A percentile compares a stretch with the other conserved stretches of the same genome.
Conservation (phyloP, 805 yeast species). For the Scheffersomyces spartinae region DNA sequence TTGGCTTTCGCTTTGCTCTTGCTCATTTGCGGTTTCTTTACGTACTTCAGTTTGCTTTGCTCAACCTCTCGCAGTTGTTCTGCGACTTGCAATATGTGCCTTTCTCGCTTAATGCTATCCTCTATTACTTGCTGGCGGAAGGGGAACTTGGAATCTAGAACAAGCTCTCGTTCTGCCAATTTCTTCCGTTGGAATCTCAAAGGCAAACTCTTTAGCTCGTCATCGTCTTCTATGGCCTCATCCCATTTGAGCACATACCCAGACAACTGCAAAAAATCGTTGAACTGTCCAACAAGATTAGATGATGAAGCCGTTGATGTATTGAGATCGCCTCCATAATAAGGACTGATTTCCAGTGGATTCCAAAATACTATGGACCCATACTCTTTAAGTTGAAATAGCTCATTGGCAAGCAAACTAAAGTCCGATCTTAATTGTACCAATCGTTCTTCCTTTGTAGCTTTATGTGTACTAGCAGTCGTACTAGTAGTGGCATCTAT, state of each 20-base stretch:
- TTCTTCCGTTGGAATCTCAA: constrained; percentile 28
- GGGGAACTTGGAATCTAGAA: constrained; percentile 22
- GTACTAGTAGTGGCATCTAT: no score
- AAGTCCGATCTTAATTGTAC: constrained; percentile 35
- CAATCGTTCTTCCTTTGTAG: constrained; percentile 17
- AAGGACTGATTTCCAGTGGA: constrained; percentile 40
- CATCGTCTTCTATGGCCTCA: constrained; percentile 10
- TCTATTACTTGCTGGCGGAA: constrained; percentile 19
- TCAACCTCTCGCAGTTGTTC: constrained; percentile 12
- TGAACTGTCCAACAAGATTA: constrained; percentile 22
- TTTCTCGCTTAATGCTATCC: no score
- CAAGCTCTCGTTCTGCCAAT: constrained; percentile 19
- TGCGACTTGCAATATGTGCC: no score
- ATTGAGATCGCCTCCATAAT: no score
- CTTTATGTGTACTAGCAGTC: background rate
- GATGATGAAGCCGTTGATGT: constrained; percentile 5
- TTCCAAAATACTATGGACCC: constrained; percentile 53
- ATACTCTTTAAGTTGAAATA: constrained; percentile 52
- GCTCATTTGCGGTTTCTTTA: constrained; percentile 2
- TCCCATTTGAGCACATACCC: constrained; percentile 22
- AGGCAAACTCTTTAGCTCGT: constrained; percentile 20
- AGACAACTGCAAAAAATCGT: constrained; percentile 16
- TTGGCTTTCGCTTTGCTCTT: background rate
- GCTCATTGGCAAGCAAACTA: constrained; percentile 42
- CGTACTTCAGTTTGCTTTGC: constrained; percentile 6